Evolutionary conservation across 2,329 filamentous ascomycete species (phyloP).

Genomic region (Hymenoscyphus fructigenus): DNA sequence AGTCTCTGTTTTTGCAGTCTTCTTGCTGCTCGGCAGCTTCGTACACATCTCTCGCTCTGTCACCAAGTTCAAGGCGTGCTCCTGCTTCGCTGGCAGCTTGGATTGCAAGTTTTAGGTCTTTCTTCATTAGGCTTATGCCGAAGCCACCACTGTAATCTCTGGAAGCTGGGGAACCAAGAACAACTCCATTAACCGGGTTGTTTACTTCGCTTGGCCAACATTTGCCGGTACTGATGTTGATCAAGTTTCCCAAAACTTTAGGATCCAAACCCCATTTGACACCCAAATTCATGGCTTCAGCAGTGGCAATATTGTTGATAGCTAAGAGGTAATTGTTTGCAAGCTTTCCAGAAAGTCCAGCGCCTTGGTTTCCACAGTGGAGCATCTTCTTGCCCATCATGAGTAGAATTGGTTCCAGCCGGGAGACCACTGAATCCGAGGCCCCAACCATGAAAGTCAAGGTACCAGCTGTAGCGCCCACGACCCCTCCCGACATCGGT

Average conservation of each 20-base stretch:
- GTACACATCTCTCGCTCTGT: conserved; percentile 65
- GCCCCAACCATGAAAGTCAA: conserved; percentile 95
- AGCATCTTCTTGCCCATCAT: conserved; percentile 85
- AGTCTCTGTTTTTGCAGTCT: conserved; percentile 67
- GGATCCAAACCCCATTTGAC: conserved; percentile 55
- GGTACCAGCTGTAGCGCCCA: conserved; percentile 82
- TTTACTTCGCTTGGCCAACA: conserved; percentile 98
- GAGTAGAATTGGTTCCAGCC: conserved; percentile 67
- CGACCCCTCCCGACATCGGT: conserved; percentile 94
- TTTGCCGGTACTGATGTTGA: conserved; percentile 90
- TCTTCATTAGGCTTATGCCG: conserved; percentile 75
- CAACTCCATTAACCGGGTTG: conserved; percentile 86
- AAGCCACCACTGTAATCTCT: conserved; percentile 78
- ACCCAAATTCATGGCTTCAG: conserved; percentile 59
- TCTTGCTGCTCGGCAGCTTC: conserved; percentile 62
- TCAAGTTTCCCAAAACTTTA: conserved; percentile 72
- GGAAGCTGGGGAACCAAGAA: conserved; percentile 71
- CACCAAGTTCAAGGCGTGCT: conserved; percentile 64
- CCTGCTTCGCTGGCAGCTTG: conserved; percentile 67
- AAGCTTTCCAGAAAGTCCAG: conserved; percentile 86
- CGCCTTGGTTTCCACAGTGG: conserved; percentile 81
- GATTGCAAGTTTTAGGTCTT: conserved; percentile 73
- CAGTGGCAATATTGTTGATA: conserved; percentile 75
- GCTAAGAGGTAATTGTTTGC: conserved; percentile 97
- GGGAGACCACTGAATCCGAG: conserved; percentile 57